Evolutionary conservation across 768 basidiomycete species (phyloP).

Genomic region (Suillus decipiens): DNA sequence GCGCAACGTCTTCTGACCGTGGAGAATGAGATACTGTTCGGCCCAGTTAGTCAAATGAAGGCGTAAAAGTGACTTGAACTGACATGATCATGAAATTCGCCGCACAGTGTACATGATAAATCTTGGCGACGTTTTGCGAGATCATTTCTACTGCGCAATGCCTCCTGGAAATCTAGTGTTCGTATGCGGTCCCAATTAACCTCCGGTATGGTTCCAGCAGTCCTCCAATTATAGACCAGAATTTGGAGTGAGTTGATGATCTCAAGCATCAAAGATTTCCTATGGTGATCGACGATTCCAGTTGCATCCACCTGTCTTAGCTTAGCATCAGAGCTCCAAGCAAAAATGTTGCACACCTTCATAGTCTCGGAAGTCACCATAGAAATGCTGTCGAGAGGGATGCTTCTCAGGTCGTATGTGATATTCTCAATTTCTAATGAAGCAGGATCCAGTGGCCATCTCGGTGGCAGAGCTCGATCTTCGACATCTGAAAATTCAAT

Average conservation of each 20-base stretch:
- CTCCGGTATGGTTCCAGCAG: conserved; percentile 57
- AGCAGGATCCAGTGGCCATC: conserved; percentile 68
- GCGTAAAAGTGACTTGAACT: conserved; percentile 31
- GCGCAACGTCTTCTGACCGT: conserved; percentile 73
- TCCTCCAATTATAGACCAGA: conserved; percentile 59
- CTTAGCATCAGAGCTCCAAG: conserved; percentile 6
- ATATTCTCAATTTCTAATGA: conserved; percentile 49
- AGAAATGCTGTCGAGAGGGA: conserved; percentile 73
- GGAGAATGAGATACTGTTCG: conserved; percentile 71
- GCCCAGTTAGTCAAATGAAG: conserved; percentile 10
- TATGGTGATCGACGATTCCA: conserved; percentile 64
- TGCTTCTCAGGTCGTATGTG: conserved; percentile 64
- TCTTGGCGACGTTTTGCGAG: conserved; percentile 45
- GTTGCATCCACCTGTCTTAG: conserved; percentile 66
- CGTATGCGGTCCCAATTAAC: conserved; percentile 84
- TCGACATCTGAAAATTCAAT: conserved; percentile 51
- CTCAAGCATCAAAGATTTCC: conserved; percentile 62
- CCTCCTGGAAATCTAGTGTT: conserved; percentile 90
- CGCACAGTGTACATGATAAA: conserved; percentile 58
- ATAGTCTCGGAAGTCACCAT: conserved; percentile 69
- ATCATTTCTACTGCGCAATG: conserved; percentile 58
- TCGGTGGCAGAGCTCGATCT: conserved; percentile 60
- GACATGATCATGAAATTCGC: conserved; percentile 76
- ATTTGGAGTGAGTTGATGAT: conserved; percentile 50
- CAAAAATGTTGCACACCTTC: conserved; percentile 52